Evolutionary conservation across 2,329 filamentous ascomycete species (phyloP).

Genomic region (Sclerotinia minor): DNA sequence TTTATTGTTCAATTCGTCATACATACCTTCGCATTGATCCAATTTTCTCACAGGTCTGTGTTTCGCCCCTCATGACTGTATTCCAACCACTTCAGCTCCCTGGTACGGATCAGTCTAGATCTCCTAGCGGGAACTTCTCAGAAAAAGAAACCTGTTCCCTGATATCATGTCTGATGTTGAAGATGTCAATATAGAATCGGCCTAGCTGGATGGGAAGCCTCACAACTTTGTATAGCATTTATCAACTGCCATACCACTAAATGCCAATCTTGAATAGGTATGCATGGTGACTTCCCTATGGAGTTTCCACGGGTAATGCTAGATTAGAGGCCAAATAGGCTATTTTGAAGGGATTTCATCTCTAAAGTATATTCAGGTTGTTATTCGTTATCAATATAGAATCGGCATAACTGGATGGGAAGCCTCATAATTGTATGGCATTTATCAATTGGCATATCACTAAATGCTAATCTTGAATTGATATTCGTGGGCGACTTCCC

Average conservation of each 20-base stretch:
- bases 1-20: too few species aligned
- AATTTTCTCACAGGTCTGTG: not conserved
- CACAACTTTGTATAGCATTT: not conserved
- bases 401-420: too few species aligned
- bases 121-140: not conserved
- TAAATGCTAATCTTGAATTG: too few species aligned
- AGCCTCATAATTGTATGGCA: too few species aligned
- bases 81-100: not conserved
- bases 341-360: not conserved
- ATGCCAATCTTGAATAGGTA: not conserved
- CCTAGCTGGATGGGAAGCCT: not conserved
- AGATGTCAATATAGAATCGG: not conserved
- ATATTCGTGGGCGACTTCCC: too few species aligned
- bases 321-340: not conserved
- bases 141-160: not conserved
- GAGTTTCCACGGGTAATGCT: not conserved
- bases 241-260: not conserved
- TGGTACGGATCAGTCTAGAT: not conserved
- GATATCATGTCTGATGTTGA: not conserved
- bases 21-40: not conserved
- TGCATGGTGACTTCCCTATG: not conserved
- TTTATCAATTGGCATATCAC: too few species aligned
- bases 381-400: too few species aligned
- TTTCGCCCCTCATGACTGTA: not conserved
- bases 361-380: not conserved